phyloP scores from a whole-genome alignment of 2,329 filamentous ascomycete species.

The Neopestalotiopsis rosae region DNA sequence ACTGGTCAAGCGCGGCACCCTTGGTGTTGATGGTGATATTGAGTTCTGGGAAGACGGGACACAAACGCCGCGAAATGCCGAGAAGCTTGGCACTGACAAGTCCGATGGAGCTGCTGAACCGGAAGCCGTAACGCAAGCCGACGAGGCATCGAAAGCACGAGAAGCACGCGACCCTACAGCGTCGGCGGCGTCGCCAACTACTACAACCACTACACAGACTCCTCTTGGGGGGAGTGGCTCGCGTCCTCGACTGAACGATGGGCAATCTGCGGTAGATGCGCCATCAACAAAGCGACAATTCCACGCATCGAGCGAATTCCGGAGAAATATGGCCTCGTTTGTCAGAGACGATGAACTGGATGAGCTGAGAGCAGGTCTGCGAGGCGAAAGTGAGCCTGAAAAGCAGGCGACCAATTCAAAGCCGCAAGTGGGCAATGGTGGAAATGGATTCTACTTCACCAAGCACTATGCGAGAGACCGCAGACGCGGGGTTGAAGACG shows the following conservation, averaged over 20 bases:
- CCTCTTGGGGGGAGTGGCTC: not conserved
- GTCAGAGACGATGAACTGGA: not conserved
- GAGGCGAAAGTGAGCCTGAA: not conserved
- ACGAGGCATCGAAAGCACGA: constrained; percentile 5
- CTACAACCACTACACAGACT: not conserved
- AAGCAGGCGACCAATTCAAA: too few species aligned
- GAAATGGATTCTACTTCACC: too few species aligned
- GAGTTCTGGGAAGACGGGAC: constrained; percentile 87
- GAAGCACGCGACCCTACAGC: not conserved
- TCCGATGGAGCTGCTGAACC: not conserved
- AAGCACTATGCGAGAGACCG: too few species aligned
- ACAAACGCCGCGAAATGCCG: constrained; percentile 32
- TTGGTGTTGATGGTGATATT: constrained; percentile 81
- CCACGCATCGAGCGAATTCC: not conserved
- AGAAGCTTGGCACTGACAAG: not conserved
- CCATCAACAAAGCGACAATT: constrained; percentile 34
- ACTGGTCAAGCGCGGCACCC: constrained; percentile 71
- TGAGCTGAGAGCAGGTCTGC: not conserved
- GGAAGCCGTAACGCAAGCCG: not conserved
- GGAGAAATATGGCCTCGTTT: not conserved
- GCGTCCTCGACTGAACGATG: not conserved
- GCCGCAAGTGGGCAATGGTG: too few species aligned
- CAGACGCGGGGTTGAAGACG: too few species aligned
- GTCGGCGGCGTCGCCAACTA: not conserved
- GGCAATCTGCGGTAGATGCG: constrained; percentile 17